phyloP scores from a whole-genome alignment of 2,329 filamentous ascomycete genomes.

The Fusarium tanahbumbuense region DNA sequence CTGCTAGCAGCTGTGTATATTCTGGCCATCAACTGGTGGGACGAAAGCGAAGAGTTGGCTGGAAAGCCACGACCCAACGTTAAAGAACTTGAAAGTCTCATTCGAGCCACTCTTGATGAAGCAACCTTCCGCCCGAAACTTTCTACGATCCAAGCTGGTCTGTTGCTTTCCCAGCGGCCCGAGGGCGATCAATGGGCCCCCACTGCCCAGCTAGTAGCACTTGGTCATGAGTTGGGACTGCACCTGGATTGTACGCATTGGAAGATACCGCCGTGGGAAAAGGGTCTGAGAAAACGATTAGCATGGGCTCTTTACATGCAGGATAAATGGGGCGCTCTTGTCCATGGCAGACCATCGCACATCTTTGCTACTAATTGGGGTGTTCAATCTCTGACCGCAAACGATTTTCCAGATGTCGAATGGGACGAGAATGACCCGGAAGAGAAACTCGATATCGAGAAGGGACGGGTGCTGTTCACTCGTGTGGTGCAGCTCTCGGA shows the following conservation, averaged over 20 bases:
- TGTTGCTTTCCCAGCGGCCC: conserved; percentile 79
- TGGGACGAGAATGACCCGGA: conserved; percentile 71
- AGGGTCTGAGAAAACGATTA: conserved; percentile 83
- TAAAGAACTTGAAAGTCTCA: conserved; percentile 77
- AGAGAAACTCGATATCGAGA: conserved; percentile 73
- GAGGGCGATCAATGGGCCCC: conserved; percentile 85
- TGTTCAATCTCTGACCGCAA: conserved; percentile 71
- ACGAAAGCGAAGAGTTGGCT: conserved; percentile 75
- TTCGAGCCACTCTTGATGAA: conserved; percentile 77
- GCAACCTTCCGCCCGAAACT: conserved; percentile 86
- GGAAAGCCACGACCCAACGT: conserved; percentile 76
- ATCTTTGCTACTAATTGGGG: conserved; percentile 78
- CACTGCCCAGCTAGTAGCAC: conserved; percentile 87
- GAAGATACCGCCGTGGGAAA: conserved; percentile 91
- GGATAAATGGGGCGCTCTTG: conserved; percentile 88
- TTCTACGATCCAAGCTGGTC: conserved; percentile 81
- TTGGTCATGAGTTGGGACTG: conserved; percentile 87
- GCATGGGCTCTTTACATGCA: conserved; percentile 96
- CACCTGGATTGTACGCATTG: conserved; percentile 88
- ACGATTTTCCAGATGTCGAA: conserved; percentile 80
- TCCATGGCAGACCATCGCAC: conserved; percentile 87
- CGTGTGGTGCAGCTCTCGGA: conserved; percentile 81
- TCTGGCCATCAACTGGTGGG: conserved; percentile 89
- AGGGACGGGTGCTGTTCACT: conserved; percentile 76
- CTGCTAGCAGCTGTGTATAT: conserved; percentile 86